Evolutionary conservation across 495 filamentous ascomycete genomes (phyloP).

Genomic region (Glonium stellatum): DNA sequence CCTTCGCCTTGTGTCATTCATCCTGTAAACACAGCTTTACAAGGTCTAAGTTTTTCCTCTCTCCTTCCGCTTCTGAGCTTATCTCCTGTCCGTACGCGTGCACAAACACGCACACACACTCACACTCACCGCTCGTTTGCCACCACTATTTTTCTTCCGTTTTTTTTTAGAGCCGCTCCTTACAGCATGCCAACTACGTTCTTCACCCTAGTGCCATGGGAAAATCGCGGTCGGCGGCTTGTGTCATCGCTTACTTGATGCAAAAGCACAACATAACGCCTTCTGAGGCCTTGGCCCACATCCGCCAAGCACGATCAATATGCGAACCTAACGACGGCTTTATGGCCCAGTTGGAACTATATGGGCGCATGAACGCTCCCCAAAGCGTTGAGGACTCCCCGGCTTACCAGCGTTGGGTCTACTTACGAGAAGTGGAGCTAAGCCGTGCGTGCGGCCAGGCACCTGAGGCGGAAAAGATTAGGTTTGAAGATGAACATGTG

Average conservation of each 20-base stretch:
- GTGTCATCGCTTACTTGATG: slow-evolving; percentile 80
- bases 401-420: slow-evolving; percentile 83
- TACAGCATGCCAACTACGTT: slow-evolving; percentile 26
- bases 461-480: slow-evolving; percentile 55
- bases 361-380: slow-evolving; percentile 72
- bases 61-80: not conserved
- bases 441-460: slow-evolving; percentile 64
- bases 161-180: slow-evolving; percentile 10
- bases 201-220: slow-evolving; percentile 73
- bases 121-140: slow-evolving; percentile 27
- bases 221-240: slow-evolving; percentile 81
- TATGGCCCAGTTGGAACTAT: slow-evolving; percentile 79
- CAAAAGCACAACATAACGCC: slow-evolving; percentile 52
- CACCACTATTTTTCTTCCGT: slow-evolving; percentile 16
- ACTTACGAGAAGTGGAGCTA: slow-evolving; percentile 65
- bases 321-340: slow-evolving; percentile 86
- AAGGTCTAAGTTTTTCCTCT: slow-evolving; percentile 9
- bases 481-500: slow-evolving; percentile 73
- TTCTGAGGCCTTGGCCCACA: slow-evolving; percentile 51
- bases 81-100: not conserved
- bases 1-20: not conserved
- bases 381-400: slow-evolving; percentile 60
- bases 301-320: slow-evolving; percentile 60
- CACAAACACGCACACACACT: not conserved
- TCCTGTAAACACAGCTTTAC: slow-evolving; percentile 11